phyloP scores from a whole-genome alignment of 2,329 filamentous ascomycete genomes.

The Xylariaceae sp. region DNA sequence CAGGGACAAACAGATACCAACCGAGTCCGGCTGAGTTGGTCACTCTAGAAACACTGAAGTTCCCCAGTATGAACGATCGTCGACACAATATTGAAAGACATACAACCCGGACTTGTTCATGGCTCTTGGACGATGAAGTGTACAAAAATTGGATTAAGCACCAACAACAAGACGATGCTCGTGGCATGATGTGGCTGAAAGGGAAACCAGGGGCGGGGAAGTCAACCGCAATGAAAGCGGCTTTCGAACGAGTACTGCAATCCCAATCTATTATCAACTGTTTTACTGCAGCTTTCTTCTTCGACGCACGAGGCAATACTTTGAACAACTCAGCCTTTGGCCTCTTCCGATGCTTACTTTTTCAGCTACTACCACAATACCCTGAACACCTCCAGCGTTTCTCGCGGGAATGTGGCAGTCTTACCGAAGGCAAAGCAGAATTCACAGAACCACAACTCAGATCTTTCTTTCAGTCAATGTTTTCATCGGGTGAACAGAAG shows the following conservation, averaged over 20 bases:
- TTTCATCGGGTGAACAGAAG: neutral
- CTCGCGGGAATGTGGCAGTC: no score
- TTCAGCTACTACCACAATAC: neutral
- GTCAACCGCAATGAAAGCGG: constrained; percentile 4
- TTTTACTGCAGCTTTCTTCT: constrained; percentile 2
- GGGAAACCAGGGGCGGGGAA: constrained; percentile 7
- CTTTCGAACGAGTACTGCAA: neutral
- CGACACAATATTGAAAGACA: no score
- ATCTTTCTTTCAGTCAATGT: neutral
- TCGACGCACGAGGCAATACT: neutral
- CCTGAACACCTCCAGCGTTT: neutral
- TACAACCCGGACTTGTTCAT: no score
- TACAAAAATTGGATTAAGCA: no score
- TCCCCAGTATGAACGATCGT: no score
- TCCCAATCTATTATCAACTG: neutral
- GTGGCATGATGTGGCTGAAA: no score
- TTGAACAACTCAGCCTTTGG: neutral
- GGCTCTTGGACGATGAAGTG: no score
- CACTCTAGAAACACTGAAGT: no score
- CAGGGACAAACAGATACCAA: no score
- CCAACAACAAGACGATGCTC: no score
- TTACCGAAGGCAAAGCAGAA: no score
- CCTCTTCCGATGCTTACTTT: neutral
- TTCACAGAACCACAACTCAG: neutral
- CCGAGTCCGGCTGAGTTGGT: no score